phyloP scores from a whole-genome alignment of 768 basidiomycete species.

The Auricularia cornea region DNA sequence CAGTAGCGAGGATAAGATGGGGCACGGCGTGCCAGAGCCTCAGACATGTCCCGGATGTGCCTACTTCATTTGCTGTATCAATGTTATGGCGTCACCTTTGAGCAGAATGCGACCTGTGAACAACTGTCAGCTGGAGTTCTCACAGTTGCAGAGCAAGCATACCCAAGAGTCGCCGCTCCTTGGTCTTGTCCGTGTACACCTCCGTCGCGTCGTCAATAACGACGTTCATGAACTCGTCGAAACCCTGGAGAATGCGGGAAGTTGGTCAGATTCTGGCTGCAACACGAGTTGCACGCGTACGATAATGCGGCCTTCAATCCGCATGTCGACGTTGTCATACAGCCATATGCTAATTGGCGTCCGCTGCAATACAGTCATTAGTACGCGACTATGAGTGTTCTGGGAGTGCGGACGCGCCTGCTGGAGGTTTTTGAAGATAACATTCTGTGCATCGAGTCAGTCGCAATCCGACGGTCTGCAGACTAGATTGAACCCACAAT shows the following conservation, averaged over 20 bases:
- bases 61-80: conserved; percentile 59
- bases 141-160: conserved; percentile 15
- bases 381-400: conserved; percentile 4
- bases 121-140: conserved; percentile 1
- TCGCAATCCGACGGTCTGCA: neutral
- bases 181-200: conserved; percentile 82
- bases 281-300: conserved; percentile 55
- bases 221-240: conserved; percentile 99
- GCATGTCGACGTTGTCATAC: conserved; percentile 94
- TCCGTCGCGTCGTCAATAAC: conserved; percentile 91
- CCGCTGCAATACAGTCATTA: conserved; percentile 40
- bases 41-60: too few species aligned
- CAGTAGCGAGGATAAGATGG: too few species aligned
- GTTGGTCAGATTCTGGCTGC: neutral
- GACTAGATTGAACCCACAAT: conserved; percentile 56
- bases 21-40: too few species aligned
- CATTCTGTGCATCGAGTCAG: conserved; percentile 49
- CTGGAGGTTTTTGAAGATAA: conserved; percentile 97
- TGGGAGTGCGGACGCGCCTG: conserved; percentile 38
- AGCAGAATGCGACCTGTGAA: conserved; percentile 80
- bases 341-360: conserved; percentile 87
- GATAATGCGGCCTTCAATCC: conserved; percentile 92
- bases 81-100: conserved; percentile 98
- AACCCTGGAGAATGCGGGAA: conserved; percentile 54
- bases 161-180: conserved; percentile 82